A percentile compares a stretch with the other conserved stretches of the same genome.
Conservation (phyloP, 306 rosid species). For the Rubus idaeus region DNA sequence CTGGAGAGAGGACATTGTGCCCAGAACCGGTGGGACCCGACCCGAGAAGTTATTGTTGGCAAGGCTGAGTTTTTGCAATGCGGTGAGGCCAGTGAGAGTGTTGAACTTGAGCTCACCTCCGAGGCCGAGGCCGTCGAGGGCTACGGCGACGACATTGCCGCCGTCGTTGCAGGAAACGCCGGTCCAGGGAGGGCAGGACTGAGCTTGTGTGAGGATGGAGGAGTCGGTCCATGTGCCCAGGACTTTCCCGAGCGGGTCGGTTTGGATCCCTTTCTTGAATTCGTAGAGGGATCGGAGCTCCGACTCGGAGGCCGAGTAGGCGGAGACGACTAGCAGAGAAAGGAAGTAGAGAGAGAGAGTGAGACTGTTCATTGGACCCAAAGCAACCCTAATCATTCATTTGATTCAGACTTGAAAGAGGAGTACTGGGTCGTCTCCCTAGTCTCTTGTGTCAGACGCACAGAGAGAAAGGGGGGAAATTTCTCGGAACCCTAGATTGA, state of each 20-base stretch:
- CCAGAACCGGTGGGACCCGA: constrained; percentile 68
- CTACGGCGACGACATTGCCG: constrained; percentile 62
- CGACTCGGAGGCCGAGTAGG: constrained; percentile 33
- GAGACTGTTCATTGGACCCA: constrained; percentile 60
- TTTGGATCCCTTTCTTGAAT: constrained; percentile 76
- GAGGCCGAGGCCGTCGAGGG: constrained; percentile 54
- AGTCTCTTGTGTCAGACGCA: neutral
- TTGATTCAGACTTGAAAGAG: constrained; percentile 35
- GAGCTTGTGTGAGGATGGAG: neutral
- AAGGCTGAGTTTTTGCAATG: constrained; percentile 58
- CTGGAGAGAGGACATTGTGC: constrained; percentile 59
- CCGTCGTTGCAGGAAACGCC: constrained; percentile 62
- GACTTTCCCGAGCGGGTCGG: constrained; percentile 51
- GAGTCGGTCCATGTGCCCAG: constrained; percentile 48
- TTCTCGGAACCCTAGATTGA: constrained; percentile 60
- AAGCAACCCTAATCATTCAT: constrained; percentile 55
- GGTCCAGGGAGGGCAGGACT: constrained; percentile 62
- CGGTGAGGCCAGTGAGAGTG: constrained; percentile 64
- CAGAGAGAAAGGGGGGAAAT: constrained; percentile 2
- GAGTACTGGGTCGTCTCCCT: no score
- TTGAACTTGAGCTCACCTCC: constrained; percentile 75
- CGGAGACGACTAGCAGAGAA: constrained; percentile 18
- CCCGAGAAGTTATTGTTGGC: constrained; percentile 76
- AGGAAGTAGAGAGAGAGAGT: constrained; percentile 25
- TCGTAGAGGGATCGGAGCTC: constrained; percentile 87